Percentiles rank a stretch among this genome's conserved stretches.
Evolutionary conservation across 176 grass and related monocot species (phyloP).

Genomic region (Elymus sibiricus): DNA sequence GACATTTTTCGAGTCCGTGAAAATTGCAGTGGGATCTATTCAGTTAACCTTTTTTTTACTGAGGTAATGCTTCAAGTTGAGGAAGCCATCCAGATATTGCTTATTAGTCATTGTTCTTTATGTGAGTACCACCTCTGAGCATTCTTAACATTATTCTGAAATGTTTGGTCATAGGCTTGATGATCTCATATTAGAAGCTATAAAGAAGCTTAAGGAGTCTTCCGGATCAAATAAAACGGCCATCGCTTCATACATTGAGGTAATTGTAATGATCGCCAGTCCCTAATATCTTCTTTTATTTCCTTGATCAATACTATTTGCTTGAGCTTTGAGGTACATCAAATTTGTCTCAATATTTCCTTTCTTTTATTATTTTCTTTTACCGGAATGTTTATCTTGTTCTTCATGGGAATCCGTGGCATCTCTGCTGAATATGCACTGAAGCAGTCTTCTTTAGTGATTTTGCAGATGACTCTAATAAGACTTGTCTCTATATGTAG

Average conservation of each 20-base stretch:
- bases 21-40: background rate
- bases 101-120: conserved; percentile 18
- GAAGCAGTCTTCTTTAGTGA: background rate
- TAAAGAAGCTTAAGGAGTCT: conserved; percentile 60
- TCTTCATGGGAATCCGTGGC: background rate
- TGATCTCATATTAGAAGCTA: conserved; percentile 84
- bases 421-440: background rate
- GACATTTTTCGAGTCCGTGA: background rate
- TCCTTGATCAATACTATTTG: background rate
- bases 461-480: conserved; percentile 17
- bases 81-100: background rate
- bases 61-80: background rate
- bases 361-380: background rate
- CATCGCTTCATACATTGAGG: conserved; percentile 83
- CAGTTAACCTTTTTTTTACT: background rate
- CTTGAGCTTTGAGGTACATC: conserved; percentile 2
- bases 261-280: conserved; percentile 11
- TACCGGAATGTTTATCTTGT: background rate
- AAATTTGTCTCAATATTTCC: conserved; percentile 2
- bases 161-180: conserved; percentile 52
- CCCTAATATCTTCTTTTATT: background rate
- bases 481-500: conserved; percentile 42
- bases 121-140: background rate
- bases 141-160: conserved; percentile 12
- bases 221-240: conserved; percentile 68